These are phyloP conservation scores for Eragrostis curvula DNA, from an alignment of 176 grass and related monocot species.

Conservation along the genomic window DNA sequence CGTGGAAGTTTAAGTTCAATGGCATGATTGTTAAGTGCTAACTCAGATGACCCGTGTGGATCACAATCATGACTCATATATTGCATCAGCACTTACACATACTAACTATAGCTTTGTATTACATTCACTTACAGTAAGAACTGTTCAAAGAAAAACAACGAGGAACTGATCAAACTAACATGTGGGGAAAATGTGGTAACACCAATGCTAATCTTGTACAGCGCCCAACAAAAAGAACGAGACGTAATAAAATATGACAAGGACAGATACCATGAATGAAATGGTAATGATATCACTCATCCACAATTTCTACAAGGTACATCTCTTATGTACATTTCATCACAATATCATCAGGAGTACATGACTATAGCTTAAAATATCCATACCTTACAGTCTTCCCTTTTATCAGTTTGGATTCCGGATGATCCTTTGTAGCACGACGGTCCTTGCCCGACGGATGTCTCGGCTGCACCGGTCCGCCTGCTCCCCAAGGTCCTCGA, in stretches of 20 bases:
- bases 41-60: conserved; percentile 1
- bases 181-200: neutral
- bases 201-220: neutral
- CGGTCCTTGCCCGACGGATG: conserved; percentile 81
- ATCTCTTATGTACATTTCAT: conserved; percentile 61
- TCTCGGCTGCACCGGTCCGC: conserved; percentile 86
- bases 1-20: conserved; percentile 22
- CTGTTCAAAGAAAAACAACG: neutral
- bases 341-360: conserved; percentile 50
- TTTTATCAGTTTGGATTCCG: conserved; percentile 66
- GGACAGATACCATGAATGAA: conserved; percentile 9
- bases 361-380: conserved; percentile 44
- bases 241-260: neutral
- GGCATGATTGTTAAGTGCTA: conserved; percentile 11
- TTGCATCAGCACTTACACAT: neutral
- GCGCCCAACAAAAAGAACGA: neutral
- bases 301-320: conserved; percentile 30
- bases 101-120: neutral
- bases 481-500: conserved; percentile 83
- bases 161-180: neutral
- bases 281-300: conserved; percentile 29
- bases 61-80: conserved; percentile 17
- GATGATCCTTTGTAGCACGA: conserved; percentile 89
- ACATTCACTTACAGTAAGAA: conserved; percentile 14
- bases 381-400: conserved; percentile 49